Base-by-base conservation (phyloP, 352 stramenopile genomes). In the Globisporangium nodosum region DNA sequence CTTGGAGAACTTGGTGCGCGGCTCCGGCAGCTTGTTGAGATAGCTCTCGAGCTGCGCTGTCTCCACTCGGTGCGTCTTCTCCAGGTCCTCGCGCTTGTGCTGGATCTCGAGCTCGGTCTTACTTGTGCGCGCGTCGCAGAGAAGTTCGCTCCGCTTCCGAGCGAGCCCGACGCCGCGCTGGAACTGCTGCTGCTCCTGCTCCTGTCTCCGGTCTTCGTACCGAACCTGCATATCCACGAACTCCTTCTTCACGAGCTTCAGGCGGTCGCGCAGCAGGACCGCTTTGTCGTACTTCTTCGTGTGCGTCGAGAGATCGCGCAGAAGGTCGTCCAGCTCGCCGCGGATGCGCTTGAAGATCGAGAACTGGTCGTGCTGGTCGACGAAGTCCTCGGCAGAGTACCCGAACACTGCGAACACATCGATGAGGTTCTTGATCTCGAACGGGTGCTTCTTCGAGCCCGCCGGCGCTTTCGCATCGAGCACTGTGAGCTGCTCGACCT, bases 221-320 rank as follows among this genome's bases (percentile, higher is more conserved):
- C 55, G 73, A 43, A 69, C 64, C 50, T 92, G 79, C 67, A 85
- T 87, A 16, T 74, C 69, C 6, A 90, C 65, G 35, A 92, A 90
- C 58, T 92, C 77, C 0, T 51, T 60, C 58, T 89, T 89, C 54
- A 92, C 85, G 21, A 76, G 24, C 5, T 67, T 64, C 33, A 92
- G 59, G 4, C 79, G 73, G 39, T 92, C 79, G 1, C 81, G 81
- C 15, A 92, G 55, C 5, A 92, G 21, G 31, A 88, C 71, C 1
- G 79, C 81, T 49, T 85, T 84, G 64, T 88, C 76, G 58, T 87
- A 90, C 60, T 87, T 85, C 55, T 84, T 88, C 9, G 73, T 82
- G 46, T 80, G 72, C 24, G 65, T 71, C 30, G 71, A 70, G 6
- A 89, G 57, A 31, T 85, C 68, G 20, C 67, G 69, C 6, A 91